Conservation (phyloP, 2,329 filamentous ascomycete genomes). For the Fusarium equiseti region DNA sequence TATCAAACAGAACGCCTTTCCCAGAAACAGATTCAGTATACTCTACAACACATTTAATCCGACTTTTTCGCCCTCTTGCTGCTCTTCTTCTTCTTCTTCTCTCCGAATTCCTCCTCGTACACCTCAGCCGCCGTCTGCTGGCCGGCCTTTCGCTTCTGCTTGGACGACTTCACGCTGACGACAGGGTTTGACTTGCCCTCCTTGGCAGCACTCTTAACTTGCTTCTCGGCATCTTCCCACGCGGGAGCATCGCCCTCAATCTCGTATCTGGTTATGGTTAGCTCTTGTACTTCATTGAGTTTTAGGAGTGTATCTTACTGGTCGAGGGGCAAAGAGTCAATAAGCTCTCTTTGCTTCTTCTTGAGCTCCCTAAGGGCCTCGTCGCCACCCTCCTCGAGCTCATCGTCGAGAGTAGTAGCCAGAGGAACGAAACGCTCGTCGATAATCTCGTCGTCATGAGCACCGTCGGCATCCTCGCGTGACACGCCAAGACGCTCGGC, state of each 20-base stretch:
- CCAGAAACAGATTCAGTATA: constrained; percentile 40
- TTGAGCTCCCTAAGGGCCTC: constrained; percentile 78
- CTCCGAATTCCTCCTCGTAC: constrained; percentile 70
- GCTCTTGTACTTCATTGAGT: neutral
- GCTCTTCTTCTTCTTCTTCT: constrained; percentile 69
- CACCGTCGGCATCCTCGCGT: constrained; percentile 69
- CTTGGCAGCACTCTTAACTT: constrained; percentile 71
- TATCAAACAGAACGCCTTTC: constrained; percentile 45
- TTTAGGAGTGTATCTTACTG: constrained; percentile 57
- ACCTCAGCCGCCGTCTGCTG: constrained; percentile 67
- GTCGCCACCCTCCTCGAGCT: constrained; percentile 85
- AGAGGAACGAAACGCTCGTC: constrained; percentile 77
- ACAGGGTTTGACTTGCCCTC: constrained; percentile 69
- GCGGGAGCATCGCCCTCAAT: constrained; percentile 71
- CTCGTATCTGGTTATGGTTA: constrained; percentile 65
- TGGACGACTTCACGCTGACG: constrained; percentile 85
- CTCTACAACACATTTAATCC: constrained; percentile 37
- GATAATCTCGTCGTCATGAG: constrained; percentile 76
- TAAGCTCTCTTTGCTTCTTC: constrained; percentile 86
- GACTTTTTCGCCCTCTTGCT: constrained; percentile 57
- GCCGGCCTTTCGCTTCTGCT: constrained; percentile 79
- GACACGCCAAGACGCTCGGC: constrained; percentile 69
- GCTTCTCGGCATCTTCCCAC: constrained; percentile 80
- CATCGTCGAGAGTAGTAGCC: constrained; percentile 79
- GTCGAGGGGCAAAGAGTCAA: constrained; percentile 90